Conservation (phyloP, 148 eudicot species). For the Nepenthes mirabilis region DNA sequence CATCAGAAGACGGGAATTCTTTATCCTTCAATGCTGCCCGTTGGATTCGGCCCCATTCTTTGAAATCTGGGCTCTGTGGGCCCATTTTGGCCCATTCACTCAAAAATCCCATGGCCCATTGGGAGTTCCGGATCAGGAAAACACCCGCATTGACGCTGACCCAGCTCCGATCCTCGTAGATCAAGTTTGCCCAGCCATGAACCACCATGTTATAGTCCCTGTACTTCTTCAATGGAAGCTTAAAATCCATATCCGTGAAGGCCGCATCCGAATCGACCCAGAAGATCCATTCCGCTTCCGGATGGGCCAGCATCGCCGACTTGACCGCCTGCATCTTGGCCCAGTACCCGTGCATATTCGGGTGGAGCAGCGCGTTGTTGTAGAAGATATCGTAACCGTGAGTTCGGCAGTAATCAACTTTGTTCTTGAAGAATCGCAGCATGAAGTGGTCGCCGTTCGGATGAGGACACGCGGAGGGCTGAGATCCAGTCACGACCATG, state of each 20-base stretch:
- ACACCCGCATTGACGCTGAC: constrained; percentile 73
- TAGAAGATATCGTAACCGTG: constrained; percentile 75
- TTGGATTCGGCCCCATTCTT: constrained; percentile 46
- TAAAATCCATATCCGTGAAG: constrained; percentile 85
- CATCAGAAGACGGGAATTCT: constrained; percentile 49
- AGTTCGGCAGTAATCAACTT: constrained; percentile 76
- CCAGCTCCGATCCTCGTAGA: constrained; percentile 57
- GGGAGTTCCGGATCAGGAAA: constrained; percentile 67
- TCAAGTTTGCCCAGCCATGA: constrained; percentile 47
- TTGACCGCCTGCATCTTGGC: constrained; percentile 58
- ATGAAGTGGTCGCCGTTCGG: constrained; percentile 60
- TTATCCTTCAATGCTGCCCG: constrained; percentile 38
- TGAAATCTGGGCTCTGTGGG: constrained; percentile 45
- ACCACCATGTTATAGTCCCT: constrained; percentile 44
- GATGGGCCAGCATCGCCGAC: constrained; percentile 92
- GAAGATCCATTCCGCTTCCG: constrained; percentile 94
- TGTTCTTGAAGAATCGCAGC: constrained; percentile 68
- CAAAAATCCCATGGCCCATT: constrained; percentile 74
- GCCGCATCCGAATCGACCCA: constrained; percentile 96
- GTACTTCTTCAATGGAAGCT: constrained; percentile 52
- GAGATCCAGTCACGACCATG: constrained; percentile 68
- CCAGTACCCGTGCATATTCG: constrained; percentile 58
- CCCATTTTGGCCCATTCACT: constrained; percentile 66
- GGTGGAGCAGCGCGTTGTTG: constrained; percentile 59
- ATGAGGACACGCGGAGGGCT: constrained; percentile 53